A percentile compares a stretch with the other conserved stretches of the same genome.
Evolutionary conservation across 2,329 filamentous ascomycete genomes (phyloP).

Genomic region (Talaromyces islandicus): DNA sequence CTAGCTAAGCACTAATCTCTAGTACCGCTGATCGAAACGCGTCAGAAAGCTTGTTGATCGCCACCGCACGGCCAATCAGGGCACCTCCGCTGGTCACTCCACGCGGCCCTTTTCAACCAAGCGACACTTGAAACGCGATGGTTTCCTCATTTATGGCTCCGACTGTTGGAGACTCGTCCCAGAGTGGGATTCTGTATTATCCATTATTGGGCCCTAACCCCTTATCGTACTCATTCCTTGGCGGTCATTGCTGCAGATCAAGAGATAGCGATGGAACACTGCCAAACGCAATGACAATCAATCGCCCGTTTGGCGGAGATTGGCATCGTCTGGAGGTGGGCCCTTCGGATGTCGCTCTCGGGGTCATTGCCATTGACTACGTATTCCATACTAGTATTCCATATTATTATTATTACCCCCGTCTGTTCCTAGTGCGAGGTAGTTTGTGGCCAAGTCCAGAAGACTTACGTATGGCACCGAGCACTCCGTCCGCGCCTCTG

Average conservation of each 20-base stretch:
- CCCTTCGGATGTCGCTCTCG: background rate
- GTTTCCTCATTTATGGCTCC: background rate
- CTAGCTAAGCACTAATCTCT: background rate
- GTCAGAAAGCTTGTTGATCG: background rate
- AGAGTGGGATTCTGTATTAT: background rate
- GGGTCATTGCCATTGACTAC: background rate
- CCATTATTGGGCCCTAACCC: background rate
- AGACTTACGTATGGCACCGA: background rate
- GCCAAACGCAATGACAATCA: background rate
- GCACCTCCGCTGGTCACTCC: background rate
- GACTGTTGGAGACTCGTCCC: background rate
- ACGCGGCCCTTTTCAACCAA: background rate
- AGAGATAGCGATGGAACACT: background rate
- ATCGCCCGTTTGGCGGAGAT: background rate
- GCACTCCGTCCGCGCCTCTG: background rate
- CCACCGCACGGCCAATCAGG: background rate
- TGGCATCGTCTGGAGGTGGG: background rate
- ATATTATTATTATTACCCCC: background rate
- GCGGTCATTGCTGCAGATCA: background rate
- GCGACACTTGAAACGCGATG: background rate
- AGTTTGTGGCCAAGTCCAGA: background rate
- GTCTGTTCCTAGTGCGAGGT: background rate
- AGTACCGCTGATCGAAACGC: background rate
- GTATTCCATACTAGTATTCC: background rate
- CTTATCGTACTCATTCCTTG: background rate